Conservation (phyloP, 257 asterid species). For the Jacaranda copaia region DNA sequence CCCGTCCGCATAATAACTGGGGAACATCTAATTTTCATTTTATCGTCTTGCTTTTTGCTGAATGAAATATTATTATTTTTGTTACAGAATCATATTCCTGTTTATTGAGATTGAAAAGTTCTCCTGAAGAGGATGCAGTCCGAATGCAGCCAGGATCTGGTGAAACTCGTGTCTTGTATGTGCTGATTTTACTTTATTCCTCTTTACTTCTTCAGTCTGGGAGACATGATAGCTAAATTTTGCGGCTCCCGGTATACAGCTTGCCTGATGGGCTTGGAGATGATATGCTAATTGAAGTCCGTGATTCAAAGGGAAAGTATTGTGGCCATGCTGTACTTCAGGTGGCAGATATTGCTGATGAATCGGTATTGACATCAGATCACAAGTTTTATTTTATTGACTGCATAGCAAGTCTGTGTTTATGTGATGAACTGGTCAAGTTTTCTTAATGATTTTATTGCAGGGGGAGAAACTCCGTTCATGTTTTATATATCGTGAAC, state of each 20-base stretch:
- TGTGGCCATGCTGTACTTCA: conserved; percentile 87
- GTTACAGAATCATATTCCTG: conserved; percentile 81
- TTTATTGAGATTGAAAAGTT: conserved; percentile 80
- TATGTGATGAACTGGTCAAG: conserved; percentile 21
- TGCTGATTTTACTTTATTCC: conserved; percentile 32
- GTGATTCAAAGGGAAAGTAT: conserved; percentile 77
- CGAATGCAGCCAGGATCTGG: conserved; percentile 97
- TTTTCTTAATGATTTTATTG: conserved; percentile 37
- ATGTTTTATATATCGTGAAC: conserved; percentile 80
- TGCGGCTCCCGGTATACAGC: conserved; percentile 48
- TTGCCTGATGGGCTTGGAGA: conserved; percentile 95
- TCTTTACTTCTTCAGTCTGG: conserved; percentile 20
- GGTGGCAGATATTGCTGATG: conserved; percentile 92
- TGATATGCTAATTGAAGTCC: conserved; percentile 80
- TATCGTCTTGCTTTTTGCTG: conserved; percentile 10
- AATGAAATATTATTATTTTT: conserved; percentile 3
- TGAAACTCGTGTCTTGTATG: conserved; percentile 91
- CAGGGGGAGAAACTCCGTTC: conserved; percentile 91
- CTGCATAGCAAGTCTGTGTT: background rate
- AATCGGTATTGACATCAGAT: conserved; percentile 61
- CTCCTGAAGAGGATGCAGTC: conserved; percentile 77
- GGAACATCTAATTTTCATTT: conserved; percentile 24
- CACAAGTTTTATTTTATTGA: conserved; percentile 19
- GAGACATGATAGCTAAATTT: conserved; percentile 28
- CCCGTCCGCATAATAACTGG: background rate